These are phyloP conservation scores for Houttuynia cordata DNA, from an alignment of 164 flowering plant species.

Conservation along the genomic window DNA sequence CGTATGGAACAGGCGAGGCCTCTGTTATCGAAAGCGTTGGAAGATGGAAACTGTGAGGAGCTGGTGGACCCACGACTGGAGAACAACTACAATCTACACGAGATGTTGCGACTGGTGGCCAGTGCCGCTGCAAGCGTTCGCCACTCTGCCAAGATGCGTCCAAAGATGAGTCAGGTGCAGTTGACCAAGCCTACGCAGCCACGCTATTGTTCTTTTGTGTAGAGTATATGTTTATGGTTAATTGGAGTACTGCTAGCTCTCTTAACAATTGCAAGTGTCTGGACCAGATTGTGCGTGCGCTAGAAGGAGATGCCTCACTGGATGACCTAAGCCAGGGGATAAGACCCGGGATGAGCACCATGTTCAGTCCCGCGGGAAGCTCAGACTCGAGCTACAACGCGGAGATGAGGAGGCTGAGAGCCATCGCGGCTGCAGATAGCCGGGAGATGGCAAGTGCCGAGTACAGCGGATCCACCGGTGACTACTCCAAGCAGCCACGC, in stretches of 20 bases:
- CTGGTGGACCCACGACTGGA: slow-evolving; percentile 47
- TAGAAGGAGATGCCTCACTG: slow-evolving; percentile 59
- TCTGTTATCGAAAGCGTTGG: slow-evolving; percentile 25
- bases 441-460: slow-evolving; percentile 28
- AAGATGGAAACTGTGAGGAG: slow-evolving; percentile 30
- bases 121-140: slow-evolving; percentile 71
- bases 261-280: too few species aligned
- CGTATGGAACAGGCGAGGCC: slow-evolving; percentile 65
- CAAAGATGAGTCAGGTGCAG: slow-evolving; percentile 77
- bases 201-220: background rate
- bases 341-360: slow-evolving; percentile 30
- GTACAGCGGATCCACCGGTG: slow-evolving; percentile 21
- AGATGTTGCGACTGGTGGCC: slow-evolving; percentile 59
- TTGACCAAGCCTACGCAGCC: background rate
- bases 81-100: slow-evolving; percentile 27
- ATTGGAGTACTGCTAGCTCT: too few species aligned
- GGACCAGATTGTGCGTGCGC: slow-evolving; percentile 59
- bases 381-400: slow-evolving; percentile 33
- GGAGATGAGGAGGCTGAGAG: slow-evolving; percentile 49
- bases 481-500: slow-evolving; percentile 5
- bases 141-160: slow-evolving; percentile 70
- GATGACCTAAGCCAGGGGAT: slow-evolving; percentile 48
- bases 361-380: slow-evolving; percentile 13
- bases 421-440: slow-evolving; percentile 29
- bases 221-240: too few species aligned